Base-by-base conservation (phyloP, 2,329 filamentous ascomycete species). In the Penicillium sp. region DNA sequence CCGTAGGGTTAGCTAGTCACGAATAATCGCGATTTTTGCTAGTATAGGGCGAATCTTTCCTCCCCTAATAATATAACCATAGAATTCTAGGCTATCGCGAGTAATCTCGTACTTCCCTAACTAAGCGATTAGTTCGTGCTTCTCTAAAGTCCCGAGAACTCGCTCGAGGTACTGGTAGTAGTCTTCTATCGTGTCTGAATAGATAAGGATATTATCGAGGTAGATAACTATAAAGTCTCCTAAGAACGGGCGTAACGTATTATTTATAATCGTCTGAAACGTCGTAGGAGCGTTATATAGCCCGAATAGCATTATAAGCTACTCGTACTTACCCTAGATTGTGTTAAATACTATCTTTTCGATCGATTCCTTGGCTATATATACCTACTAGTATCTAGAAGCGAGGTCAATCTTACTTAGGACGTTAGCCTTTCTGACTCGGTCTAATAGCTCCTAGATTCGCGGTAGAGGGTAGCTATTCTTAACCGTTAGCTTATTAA, bases 191-290 rank as follows among this genome's bases (percentile, higher is more conserved):
- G 5, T 34, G 2, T 22, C 28, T 7, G 6, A 58, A 14, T 48
- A 58, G 14, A 58, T 49, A 5, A 58, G 43, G 35, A 58, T 58
- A 50, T 58, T 2, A 11, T 55, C 34, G 7, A 54, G 14, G 7
- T 59, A 59, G 1, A 54, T 5, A 1, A 59, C 25, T 4, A 43
- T 6, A 3, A 8, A 17, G 2, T 28, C 28, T 2, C 42, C 17
- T 17, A 58, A 17, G 2, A 48, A 2, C 0, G 17, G 49, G 1
- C 12, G 17, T 41, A 49, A 17, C 0, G 4, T 43, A 14, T 54
- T 20, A 11, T 58, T 54, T 22, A 49, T 37, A 2, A 50, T 1
- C 4, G 25, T 45, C 15, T 59, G 31, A 25, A 54, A 49, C 0
- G 12, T 59, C 0, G 3, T 6, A 5, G 22, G 28, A 0, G n/a